phyloP scores from a whole-genome alignment of 2,329 filamentous ascomycete genomes.

The Alternaria novae-zelandiae region DNA sequence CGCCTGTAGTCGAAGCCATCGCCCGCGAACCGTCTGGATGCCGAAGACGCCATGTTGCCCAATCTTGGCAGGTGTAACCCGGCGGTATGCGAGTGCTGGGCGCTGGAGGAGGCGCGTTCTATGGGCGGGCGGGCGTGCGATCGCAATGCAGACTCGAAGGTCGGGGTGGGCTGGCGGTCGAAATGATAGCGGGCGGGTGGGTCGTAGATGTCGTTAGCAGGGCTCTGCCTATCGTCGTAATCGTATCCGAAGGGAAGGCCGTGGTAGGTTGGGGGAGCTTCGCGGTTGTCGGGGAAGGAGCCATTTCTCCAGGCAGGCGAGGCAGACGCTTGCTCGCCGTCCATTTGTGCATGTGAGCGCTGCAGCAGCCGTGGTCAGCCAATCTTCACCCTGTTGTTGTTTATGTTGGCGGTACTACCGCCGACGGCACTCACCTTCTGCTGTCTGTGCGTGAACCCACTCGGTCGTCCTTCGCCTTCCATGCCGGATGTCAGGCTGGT shows the following conservation, averaged over 20 bases:
- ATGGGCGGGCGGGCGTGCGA: conserved; percentile 1
- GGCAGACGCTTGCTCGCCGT: conserved; percentile 32
- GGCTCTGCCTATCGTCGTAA: background rate
- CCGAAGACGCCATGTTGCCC: conserved; percentile 36
- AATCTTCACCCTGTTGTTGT: conserved; percentile 1
- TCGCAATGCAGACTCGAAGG: conserved; percentile 4
- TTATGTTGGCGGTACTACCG: conserved; percentile 2
- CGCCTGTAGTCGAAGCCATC: conserved; percentile 63
- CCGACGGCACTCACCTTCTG: conserved; percentile 39
- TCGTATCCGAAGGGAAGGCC: conserved; percentile 4
- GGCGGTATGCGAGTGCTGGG: background rate
- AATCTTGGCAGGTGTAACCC: conserved; percentile 29
- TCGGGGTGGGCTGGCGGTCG: background rate
- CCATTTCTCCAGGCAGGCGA: conserved; percentile 34
- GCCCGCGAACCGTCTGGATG: conserved; percentile 52
- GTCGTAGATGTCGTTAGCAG: background rate
- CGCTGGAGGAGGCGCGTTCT: conserved; percentile 5
- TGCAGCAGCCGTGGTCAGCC: conserved; percentile 26
- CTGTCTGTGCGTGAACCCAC: conserved; percentile 42
- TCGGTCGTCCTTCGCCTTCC: conserved; percentile 41
- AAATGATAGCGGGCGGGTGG: background rate
- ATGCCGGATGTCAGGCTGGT: conserved; percentile 7
- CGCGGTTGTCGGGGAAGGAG: conserved; percentile 4
- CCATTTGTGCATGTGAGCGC: conserved; percentile 46
- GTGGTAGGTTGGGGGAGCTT: conserved; percentile 1